These are phyloP conservation scores for Podila clonocystis DNA, from an alignment of 192 early-diverging fungal species.

Conservation along the genomic window DNA sequence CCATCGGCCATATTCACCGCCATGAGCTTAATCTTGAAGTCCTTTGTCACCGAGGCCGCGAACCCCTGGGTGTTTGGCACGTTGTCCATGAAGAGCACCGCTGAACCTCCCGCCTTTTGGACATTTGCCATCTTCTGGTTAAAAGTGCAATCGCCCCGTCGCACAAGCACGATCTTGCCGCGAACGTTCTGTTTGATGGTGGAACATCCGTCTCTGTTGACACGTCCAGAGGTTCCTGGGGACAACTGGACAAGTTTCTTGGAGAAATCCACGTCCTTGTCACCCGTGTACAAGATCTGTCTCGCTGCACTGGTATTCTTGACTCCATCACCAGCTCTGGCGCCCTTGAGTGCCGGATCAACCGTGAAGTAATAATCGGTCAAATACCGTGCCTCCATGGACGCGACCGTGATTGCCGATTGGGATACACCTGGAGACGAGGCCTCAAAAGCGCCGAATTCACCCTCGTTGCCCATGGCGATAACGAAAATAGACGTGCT, in stretches of 20 bases:
- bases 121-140: conserved; percentile 62
- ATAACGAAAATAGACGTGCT: conserved; percentile 56
- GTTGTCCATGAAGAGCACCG: conserved; percentile 66
- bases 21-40: conserved; percentile 46
- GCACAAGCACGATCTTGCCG: conserved; percentile 64
- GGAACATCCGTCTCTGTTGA: conserved; percentile 61
- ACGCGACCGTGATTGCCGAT: conserved; percentile 63
- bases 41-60: conserved; percentile 19
- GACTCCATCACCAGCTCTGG: not conserved
- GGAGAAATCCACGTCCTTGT: conserved; percentile 25
- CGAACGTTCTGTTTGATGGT: conserved; percentile 35
- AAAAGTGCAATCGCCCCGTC: conserved; percentile 73
- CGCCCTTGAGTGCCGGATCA: conserved; percentile 14
- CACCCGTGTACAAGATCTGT: conserved; percentile 31
- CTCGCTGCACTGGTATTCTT: conserved; percentile 53
- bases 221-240: conserved; percentile 32
- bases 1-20: conserved; percentile 59
- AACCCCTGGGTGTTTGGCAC: not conserved
- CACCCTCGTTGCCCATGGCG: conserved; percentile 69
- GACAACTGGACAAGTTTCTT: conserved; percentile 40
- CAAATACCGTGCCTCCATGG: conserved; percentile 45
- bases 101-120: conserved; percentile 63
- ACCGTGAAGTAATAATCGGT: conserved; percentile 4
- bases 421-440: conserved; percentile 61
- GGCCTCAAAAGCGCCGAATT: conserved; percentile 59